A percentile compares a stretch with the other conserved stretches of the same genome.
Conservation (phyloP, 805 yeast genomes). For the Cyberlindnera sargentensis region DNA sequence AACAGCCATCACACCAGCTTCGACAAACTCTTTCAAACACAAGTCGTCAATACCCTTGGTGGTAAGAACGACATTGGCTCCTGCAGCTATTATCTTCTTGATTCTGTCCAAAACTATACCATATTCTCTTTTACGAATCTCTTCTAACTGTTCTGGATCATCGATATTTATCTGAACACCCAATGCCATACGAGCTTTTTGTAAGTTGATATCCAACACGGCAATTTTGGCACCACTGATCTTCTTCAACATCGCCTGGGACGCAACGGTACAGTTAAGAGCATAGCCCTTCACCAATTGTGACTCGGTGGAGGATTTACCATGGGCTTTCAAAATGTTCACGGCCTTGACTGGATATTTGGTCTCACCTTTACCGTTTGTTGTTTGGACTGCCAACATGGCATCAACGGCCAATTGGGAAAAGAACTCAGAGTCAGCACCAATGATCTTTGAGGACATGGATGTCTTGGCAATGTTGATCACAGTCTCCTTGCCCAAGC, state of each 20-base stretch:
- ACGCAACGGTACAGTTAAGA: conserved; percentile 91
- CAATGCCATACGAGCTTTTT: conserved; percentile 95
- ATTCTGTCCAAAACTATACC: conserved; percentile 62
- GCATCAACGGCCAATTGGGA: conserved; percentile 91
- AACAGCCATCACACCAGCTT: conserved; percentile 80
- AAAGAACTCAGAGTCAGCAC: conserved; percentile 88
- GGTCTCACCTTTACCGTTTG: conserved; percentile 77
- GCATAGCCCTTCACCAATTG: conserved; percentile 90
- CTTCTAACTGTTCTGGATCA: conserved; percentile 94
- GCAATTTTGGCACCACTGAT: conserved; percentile 73
- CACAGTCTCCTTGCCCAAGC: conserved; percentile 70
- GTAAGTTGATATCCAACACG: conserved; percentile 86
- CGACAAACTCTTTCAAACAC: conserved; percentile 93
- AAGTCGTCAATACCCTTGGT: conserved; percentile 96
- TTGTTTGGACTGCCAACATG: conserved; percentile 88
- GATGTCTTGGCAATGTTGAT: conserved; percentile 92
- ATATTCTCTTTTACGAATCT: conserved; percentile 88
- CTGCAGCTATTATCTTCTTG: conserved; percentile 80
- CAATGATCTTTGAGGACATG: conserved; percentile 95
- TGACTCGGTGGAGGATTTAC: conserved; percentile 86
- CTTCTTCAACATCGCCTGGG: conserved; percentile 88
- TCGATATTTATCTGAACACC: conserved; percentile 96
- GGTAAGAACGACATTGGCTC: conserved; percentile 85
- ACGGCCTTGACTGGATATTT: conserved; percentile 97
- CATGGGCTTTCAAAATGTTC: conserved; percentile 92